Evolutionary conservation across 2,329 filamentous ascomycete genomes (phyloP), one percentile per base, ranked within the genome.

Genomic region (Fusarium nodosum): DNA sequence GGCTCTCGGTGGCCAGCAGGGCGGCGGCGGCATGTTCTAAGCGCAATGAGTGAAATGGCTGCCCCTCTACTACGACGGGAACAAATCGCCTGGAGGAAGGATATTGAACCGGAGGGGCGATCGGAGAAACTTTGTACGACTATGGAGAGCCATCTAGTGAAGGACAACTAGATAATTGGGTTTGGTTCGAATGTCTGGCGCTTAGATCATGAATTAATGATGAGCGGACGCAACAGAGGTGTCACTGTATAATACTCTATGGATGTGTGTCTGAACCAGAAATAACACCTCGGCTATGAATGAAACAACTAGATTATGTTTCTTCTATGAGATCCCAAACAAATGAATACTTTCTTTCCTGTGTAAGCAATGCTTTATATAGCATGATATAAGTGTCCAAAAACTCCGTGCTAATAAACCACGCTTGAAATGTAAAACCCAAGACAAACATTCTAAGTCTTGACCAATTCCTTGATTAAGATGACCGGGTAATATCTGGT

Each of bases 1-100:
- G 77, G 86, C 88, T 68, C 87, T 88, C 76, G 88, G 89, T 41
- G 68, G 64, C 16, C 66, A 71, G 34, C 72, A 74, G 54, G 85
- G 83, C 36, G 73, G 74, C 13, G 71, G 77, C 8, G 55, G 63
- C 22, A 52, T 78, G 63, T 78, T 79, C 52, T 79, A 72, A 73
- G 45, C 30, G 20, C 26, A 24, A 34, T 18, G 41, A 54, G 5
- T 22, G 38, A 45, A 38, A 45, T 2, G 16, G 11, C 12, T 48
- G 26, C 6, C 26, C 26, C 38, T 15, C 13, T 9, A 38, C 46
- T 10, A 56, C 38, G 31, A 42, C 31, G 34, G 36, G n/a, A 31
- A 58, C 31, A 38, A 44, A 60, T 36, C 34, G 24, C 38, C 20
- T 52, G 15, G 38, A 58, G 59, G 51, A 56, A 53, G 18, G 44